Evolutionary conservation across 148 eudicot genomes (phyloP), one percentile per base, ranked within the genome.

Genomic region (Rhododendron ferrugineum): DNA sequence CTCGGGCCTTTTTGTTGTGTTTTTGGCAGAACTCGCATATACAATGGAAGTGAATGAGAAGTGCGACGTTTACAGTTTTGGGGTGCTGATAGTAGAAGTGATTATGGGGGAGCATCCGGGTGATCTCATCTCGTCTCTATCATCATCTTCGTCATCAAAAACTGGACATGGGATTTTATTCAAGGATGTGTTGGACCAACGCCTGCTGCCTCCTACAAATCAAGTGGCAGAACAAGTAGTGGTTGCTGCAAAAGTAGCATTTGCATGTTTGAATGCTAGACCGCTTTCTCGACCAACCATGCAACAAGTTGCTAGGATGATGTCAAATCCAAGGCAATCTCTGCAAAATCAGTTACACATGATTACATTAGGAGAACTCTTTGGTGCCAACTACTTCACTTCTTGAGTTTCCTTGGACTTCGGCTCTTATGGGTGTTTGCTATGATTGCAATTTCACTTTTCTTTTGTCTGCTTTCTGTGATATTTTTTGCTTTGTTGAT

Each of bases 151-250:
- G 0, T 18, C 83, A 34, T 36, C 47, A 34, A 3, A 6, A 40
- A 40, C 3, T 10, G 15, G n/a, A 15, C 44, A 9, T 5, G 47
- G 28, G 22, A 80, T 80, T 16, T 20, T 80, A 10, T 56, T 80
- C 1, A 58, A 81, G 72, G 83, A 58, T 20, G 47, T 81, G 70
- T 56, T 58, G 70, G 83, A 81, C 46, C 83, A 36, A 81, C 83
- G 83, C n/a, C 50, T 81, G 0, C 28, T 5, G 11, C 30, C 72
- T 56, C 83, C 83, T 1, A 10, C 3, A 15, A 26, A 81, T 18
- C 26, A 58, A 18, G 73, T 56, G 32, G 72, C 46, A 5, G 66
- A 8, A 37, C 34, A 54, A 32, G 11, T 80, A 5, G 46, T 18
- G 10, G 11, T 34, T 7, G 46, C n/a, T 4, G 18, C 5, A 0